Evolutionary conservation across 129 eudicot genomes (phyloP).

Genomic region (Flaveria robusta): DNA sequence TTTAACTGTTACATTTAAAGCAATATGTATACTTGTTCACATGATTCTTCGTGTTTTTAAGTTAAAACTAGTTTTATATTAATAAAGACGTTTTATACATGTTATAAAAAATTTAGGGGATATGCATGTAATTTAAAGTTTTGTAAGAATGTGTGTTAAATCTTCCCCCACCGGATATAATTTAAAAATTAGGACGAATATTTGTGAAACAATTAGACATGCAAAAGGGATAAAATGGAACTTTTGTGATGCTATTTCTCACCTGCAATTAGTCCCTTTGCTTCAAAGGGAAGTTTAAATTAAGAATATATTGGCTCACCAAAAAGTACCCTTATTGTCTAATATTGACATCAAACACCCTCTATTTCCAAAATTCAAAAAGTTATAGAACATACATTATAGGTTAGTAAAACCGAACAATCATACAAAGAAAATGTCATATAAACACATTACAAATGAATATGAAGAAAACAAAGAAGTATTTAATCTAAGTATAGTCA

Average conservation of each 20-base stretch:
- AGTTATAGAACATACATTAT: conserved; percentile 7
- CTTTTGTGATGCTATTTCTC: conserved; percentile 25
- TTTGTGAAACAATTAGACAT: not conserved
- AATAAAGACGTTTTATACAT: too few species aligned
- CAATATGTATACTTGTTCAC: too few species aligned
- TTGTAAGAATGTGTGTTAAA: not conserved
- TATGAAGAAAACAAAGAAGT: not conserved
- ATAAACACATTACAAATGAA: conserved; percentile 20
- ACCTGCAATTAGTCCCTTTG: conserved; percentile 27
- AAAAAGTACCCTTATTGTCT: conserved; percentile 22
- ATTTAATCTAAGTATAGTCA: not conserved
- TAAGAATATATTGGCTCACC: not conserved
- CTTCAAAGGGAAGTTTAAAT: conserved; percentile 32
- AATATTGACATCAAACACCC: conserved; percentile 27
- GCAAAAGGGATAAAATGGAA: conserved; percentile 9
- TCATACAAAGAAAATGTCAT: not conserved
- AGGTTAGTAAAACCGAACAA: conserved; percentile 15
- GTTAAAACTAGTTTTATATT: too few species aligned
- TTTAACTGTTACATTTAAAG: too few species aligned
- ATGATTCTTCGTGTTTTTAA: too few species aligned
- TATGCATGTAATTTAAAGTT: not conserved
- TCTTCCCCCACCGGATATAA: not conserved
- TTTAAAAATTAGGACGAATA: not conserved
- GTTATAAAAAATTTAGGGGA: too few species aligned
- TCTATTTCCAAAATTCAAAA: not conserved